These are phyloP conservation scores for Rhizophora mangle DNA, from an alignment of 345 rosid species.

Conservation along the genomic window DNA sequence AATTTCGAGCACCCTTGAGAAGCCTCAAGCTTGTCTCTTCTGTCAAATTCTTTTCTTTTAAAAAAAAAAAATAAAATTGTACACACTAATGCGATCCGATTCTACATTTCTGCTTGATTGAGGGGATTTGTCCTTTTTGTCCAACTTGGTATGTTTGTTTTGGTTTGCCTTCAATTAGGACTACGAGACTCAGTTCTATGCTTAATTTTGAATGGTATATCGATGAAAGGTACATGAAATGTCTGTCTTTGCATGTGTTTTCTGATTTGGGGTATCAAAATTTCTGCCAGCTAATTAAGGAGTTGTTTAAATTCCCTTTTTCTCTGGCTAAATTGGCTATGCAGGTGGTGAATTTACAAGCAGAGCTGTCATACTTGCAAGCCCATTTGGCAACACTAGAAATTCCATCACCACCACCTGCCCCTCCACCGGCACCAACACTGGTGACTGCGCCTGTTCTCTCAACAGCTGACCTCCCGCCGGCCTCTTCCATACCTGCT, in stretches of 20 bases:
- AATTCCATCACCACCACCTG: constrained; percentile 21
- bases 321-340: background rate
- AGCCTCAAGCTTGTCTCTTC: constrained; percentile 7
- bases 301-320: constrained; percentile 19
- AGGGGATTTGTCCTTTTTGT: background rate
- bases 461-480: constrained; percentile 64
- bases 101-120: background rate
- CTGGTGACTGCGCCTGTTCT: constrained; percentile 39
- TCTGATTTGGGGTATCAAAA: too few species aligned
- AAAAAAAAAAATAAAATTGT: too few species aligned
- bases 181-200: background rate
- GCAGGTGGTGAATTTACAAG: constrained; percentile 34
- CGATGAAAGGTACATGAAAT: background rate
- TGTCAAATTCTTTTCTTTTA: background rate
- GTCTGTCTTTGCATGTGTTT: too few species aligned
- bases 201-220: too few species aligned
- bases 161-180: background rate
- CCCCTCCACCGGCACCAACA: constrained; percentile 25
- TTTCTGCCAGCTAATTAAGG: background rate
- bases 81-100: background rate
- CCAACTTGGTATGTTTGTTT: background rate
- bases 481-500: constrained; percentile 50
- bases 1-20: constrained; percentile 28
- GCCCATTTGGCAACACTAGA: constrained; percentile 26
- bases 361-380: constrained; percentile 28